Evolutionary conservation across 331 rosid species (phyloP), one percentile per base, ranked within the genome.

Genomic region (Quercus lobata): DNA sequence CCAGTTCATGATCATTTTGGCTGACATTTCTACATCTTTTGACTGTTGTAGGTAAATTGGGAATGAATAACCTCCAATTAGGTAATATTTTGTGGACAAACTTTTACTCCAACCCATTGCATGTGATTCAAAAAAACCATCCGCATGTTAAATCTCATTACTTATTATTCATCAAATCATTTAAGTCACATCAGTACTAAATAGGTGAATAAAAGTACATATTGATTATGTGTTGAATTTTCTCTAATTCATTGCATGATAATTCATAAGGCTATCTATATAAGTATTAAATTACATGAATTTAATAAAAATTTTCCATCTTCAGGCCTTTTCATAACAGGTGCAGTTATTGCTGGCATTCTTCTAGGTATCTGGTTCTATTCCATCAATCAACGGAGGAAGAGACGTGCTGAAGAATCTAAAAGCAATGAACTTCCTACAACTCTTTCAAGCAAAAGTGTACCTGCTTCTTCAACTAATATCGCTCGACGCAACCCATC

Each of bases 401-500:
- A 72, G 77, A 92, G 57, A 81, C 83, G 6, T 35, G 85, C 80
- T 14, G 58, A 76, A 18, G 46, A 65, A 76, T 55, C 88, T 62
- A 78, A 76, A 72, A 81, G 88, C 85, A 79, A 75, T 72, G 89
- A 84, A 9, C 49, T 41, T 41, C 49, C 49, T 41, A 41, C 14
- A 41, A 41, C 49, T 41, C 49, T 41, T 41, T 41, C 49, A 41
- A 41, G 49, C 49, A 41, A 9, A 9, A 41, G 49, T 9, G 49
- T 41, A 9, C 12, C 79, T 24, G 73, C 86, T 74, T 69, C 94
- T n/a, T 82, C 84, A 5, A 85, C 90, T 22, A 73, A 57, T 69
- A 71, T 76, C 57, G 84, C 91, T 41, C 93, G 80, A 56, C 88
- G 85, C 83, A 80, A 77, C 74, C 90, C 94, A 65, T 79, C 98